Conservation (phyloP, 2,329 filamentous ascomycete genomes). For the Aspergillus sp. region DNA sequence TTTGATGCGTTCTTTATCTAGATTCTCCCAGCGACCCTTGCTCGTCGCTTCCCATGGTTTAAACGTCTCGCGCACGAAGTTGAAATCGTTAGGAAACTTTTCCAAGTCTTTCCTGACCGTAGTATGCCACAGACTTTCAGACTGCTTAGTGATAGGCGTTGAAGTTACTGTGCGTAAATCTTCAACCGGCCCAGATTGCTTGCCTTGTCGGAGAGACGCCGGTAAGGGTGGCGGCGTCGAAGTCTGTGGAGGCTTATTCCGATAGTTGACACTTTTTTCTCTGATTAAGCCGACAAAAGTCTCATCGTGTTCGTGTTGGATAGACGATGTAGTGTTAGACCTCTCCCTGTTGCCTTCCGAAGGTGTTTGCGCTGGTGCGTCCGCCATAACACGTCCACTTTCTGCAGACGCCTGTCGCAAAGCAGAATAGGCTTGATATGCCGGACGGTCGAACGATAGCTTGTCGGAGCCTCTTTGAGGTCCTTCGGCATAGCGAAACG, state of each 20-base stretch:
- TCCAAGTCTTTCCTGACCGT: constrained; percentile 34
- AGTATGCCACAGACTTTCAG: constrained; percentile 34
- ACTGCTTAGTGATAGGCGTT: constrained; percentile 32
- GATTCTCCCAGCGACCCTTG: constrained; percentile 42
- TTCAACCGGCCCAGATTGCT: constrained; percentile 27
- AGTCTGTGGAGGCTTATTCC: constrained; percentile 26
- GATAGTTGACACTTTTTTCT: constrained; percentile 46
- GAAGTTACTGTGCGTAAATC: constrained; percentile 38
- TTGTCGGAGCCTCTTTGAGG: constrained; percentile 43
- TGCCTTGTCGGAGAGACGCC: constrained; percentile 32
- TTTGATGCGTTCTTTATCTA: constrained; percentile 49
- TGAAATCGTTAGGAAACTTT: constrained; percentile 43
- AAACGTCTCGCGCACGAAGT: constrained; percentile 43
- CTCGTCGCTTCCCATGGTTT: constrained; percentile 50
- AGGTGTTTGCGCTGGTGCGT: constrained; percentile 19
- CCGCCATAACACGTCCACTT: constrained; percentile 45
- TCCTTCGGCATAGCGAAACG: constrained; percentile 46
- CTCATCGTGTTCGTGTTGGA: constrained; percentile 39
- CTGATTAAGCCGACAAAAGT: constrained; percentile 50
- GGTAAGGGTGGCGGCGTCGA: constrained; percentile 31
- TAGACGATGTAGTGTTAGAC: constrained; percentile 19
- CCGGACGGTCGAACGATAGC: constrained; percentile 40
- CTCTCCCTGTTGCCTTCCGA: constrained; percentile 1
- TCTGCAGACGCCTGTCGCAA: constrained; percentile 46
- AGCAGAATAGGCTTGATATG: constrained; percentile 49